Base-by-base conservation (phyloP, 1,284 basidiomycete genomes). In the Chondrostereum purpureum region DNA sequence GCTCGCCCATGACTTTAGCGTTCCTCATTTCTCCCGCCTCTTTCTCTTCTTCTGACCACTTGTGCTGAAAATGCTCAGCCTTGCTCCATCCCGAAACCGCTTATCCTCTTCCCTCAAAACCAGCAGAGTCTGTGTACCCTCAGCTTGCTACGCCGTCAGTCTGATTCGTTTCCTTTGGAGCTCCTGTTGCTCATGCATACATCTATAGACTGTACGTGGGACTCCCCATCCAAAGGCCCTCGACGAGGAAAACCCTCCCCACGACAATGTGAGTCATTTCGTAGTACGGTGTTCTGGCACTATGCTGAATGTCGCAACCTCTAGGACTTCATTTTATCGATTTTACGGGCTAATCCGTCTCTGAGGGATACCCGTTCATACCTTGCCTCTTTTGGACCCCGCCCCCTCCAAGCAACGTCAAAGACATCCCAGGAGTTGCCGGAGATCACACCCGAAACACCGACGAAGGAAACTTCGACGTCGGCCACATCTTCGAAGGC, bases 281-380 rank as follows among this genome's bases (percentile, higher is more conserved):
- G 18, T 39, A 41, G n/a, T n/a, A n/a, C n/a, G n/a, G 37, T 14
- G 37, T 23, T 14, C 50, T 42, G 38, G 38, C 24, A n/a, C 35
- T 43, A 35, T 31, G 24, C 43, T 16, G 46, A 42, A 46, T 17
- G 35, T 33, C 24, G 4, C 36, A 13, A 44, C 47, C 51, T 49
- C 23, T 62, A 99, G 93, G 94, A 97, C 60, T 94, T 99, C 59
- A 95, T 99, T 61, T 70, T 99, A 44, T 95, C 92, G 40, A 89
- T 99, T 56, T 75, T 99, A 44, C 84, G 89, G 53, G 88, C 96
- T 27, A 92, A 92, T 50, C 94, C 96, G 6, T 97, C 95, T 1
- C 67, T 86, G 46, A 77, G 96, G 55, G 96, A 99, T 64, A 88
- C 92, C 33, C 85, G 83, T 48, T 82, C 84, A 1, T 99, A 97